A percentile compares a stretch with the other conserved stretches of the same genome.
These are phyloP conservation scores for Truncatella angustata DNA, from an alignment of 2,329 filamentous ascomycete genomes.

Conservation along the genomic window DNA sequence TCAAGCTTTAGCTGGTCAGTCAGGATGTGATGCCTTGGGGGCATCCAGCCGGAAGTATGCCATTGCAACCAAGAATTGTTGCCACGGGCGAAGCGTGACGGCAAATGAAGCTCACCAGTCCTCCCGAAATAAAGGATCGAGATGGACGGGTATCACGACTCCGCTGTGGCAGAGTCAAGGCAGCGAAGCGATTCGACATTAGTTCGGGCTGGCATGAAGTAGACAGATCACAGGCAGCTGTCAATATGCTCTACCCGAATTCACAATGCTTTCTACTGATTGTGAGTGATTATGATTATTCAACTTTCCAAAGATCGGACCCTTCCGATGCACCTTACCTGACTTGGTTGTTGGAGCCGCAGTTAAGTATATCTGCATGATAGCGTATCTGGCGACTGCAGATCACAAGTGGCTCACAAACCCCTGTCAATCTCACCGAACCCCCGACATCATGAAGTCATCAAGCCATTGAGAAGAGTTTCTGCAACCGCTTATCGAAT, in stretches of 20 bases:
- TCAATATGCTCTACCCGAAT: background rate
- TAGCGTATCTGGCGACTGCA: conserved; percentile 3
- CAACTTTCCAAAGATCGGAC: background rate
- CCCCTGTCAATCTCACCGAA: conserved; percentile 4
- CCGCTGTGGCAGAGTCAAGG: no score
- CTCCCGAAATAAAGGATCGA: no score
- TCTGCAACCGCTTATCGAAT: background rate
- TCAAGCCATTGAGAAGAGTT: background rate
- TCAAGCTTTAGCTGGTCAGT: no score
- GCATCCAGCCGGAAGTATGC: no score
- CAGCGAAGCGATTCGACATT: background rate
- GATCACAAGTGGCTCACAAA: background rate
- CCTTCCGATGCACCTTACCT: background rate
- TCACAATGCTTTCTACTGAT: background rate
- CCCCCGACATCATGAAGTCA: conserved; percentile 7
- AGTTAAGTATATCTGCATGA: background rate
- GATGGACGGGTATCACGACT: no score
- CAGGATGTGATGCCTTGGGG: no score
- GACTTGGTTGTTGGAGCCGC: conserved; percentile 3
- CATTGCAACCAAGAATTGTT: no score
- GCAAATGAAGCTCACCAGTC: no score
- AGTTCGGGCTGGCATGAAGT: background rate
- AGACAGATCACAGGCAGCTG: background rate
- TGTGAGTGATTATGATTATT: background rate
- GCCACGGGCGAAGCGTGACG: no score